Evolutionary conservation across 164 flowering plant species (phyloP), one percentile per base, ranked within the genome.

Genomic region (Stephania japonica): DNA sequence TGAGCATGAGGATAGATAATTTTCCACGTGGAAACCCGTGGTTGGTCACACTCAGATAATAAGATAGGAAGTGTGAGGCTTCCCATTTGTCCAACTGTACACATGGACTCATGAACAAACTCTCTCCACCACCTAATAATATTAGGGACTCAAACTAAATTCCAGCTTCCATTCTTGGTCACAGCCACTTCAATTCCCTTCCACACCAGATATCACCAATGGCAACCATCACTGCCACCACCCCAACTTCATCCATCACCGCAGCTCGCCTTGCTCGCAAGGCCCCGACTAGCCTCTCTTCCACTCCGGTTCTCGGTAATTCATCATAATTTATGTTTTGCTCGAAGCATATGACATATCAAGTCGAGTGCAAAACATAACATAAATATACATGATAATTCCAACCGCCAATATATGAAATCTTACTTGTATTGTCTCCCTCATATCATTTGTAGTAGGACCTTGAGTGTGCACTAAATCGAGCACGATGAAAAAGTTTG

Each of bases 181-280:
- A 59, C 7, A 10, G 13, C 56, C 26, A n/a, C 38, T 24, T 27
- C 59, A 38, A 12, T 47, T 27, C 65, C 23, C 50, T 13, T 56
- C 63, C 5, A 18, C 63, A 42, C 38, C 6, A 38, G 26, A 6
- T 69, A 70, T 73, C 65, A 69, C 68, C 74, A 73, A 89, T 89
- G 90, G 88, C 90, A 23, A 41, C 85, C 80, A 70, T 81, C 72
- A 77, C 80, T 38, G 84, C 85, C 66, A 70, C 73, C 76, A 70
- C 81, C 59, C 70, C 83, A 11, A 72, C 86, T 69, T 75, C 85
- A 32, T 68, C 78, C 41, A 26, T 81, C 4, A 76, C 78, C 3
- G 44, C 79, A 38, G 65, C 79, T 8, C 44, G 70, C 63, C 42
- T 79, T 7, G 77, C 70, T 25, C 79, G 32, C 42, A 81, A 77